Evolutionary conservation across 768 basidiomycete genomes (phyloP), one percentile per base, ranked within the genome.

Genomic region (Infundibulicybe gibba): DNA sequence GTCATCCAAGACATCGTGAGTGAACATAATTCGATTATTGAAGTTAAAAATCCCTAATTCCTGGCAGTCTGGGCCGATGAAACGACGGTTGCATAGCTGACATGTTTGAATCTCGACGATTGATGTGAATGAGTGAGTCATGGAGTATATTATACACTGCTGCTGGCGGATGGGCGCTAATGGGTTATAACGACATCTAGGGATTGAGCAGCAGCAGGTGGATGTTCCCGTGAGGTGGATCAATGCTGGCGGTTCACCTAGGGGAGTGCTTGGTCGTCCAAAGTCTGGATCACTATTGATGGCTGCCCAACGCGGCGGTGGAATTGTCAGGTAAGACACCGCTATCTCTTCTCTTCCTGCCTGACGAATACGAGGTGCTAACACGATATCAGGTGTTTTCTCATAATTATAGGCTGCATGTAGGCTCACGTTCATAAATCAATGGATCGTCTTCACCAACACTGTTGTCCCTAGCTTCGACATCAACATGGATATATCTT

Each of bases 261-360:
- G 41, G 9, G 42, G 35, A 11, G 15, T 34, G 11, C 37, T 9
- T 6, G 31, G 38, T 17, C 35, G 21, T 21, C 40, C 40, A 20
- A 45, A 13, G 8, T 19, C 6, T 10, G 48, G 35, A 31, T 52
- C 43, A 15, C 20, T 20, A 15, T 47, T 47, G 14, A 52, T 38
- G n/a, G 50, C 38, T 13, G 50, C 50, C 50, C 50, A 52, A 12
- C 38, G 11, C 6, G 50, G 50, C 21, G 49, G 49, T 14, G 16
- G 48, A 20, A 52, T 41, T 6, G 48, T 41, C 14, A 52, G 31
- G 34, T 52, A 32, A 13, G 50, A 52, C 12, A 52, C 40, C 17
- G 44, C 25, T 20, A 25, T 31, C 10, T 50, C 25, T 15, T n/a
- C 25, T 6, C 21, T 8, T 21, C 16, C n/a, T n/a, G 44, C 49